These are phyloP conservation scores for Neurospora crassa DNA, from an alignment of 2,329 filamentous ascomycete species.

Conservation along the genomic window DNA sequence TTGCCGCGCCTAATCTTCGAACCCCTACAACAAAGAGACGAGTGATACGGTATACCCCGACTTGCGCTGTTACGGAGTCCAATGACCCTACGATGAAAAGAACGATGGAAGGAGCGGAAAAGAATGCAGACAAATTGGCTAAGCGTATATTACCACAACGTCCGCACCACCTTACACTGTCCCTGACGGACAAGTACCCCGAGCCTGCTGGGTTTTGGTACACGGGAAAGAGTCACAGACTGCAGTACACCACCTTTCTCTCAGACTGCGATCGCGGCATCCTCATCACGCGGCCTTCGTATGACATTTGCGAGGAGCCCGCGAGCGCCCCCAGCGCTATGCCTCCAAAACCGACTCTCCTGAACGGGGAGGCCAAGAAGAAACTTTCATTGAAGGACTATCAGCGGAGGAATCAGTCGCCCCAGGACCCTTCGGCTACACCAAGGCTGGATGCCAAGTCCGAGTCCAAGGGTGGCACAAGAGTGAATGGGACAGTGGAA, in stretches of 20 bases:
- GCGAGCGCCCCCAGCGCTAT: constrained; percentile 23
- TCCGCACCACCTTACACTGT: constrained; percentile 44
- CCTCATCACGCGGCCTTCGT: constrained; percentile 46
- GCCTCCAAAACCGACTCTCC: constrained; percentile 26
- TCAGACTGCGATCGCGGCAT: constrained; percentile 49
- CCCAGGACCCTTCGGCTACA: constrained; percentile 8
- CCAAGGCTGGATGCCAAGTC: constrained; percentile 15
- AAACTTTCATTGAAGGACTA: constrained; percentile 51
- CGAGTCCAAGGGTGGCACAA: constrained; percentile 11
- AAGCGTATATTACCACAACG: constrained; percentile 41
- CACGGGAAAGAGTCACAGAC: constrained; percentile 28
- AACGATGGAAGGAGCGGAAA: constrained; percentile 51
- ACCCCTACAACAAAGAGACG: not conserved
- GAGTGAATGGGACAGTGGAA: constrained; percentile 2
- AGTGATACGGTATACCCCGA: not conserved
- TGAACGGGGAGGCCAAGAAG: constrained; percentile 36
- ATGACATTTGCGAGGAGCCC: constrained; percentile 46
- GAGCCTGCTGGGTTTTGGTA: constrained; percentile 33
- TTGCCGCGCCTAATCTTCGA: not conserved
- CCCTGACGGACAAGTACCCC: constrained; percentile 37
- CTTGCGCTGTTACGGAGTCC: constrained; percentile 7
- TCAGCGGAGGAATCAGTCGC: constrained; percentile 32
- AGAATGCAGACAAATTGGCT: constrained; percentile 43
- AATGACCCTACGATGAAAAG: constrained; percentile 21
- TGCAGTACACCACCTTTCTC: constrained; percentile 49